Conservation (phyloP, 2,329 filamentous ascomycete species). For the Pestalotiopsis sp. region DNA sequence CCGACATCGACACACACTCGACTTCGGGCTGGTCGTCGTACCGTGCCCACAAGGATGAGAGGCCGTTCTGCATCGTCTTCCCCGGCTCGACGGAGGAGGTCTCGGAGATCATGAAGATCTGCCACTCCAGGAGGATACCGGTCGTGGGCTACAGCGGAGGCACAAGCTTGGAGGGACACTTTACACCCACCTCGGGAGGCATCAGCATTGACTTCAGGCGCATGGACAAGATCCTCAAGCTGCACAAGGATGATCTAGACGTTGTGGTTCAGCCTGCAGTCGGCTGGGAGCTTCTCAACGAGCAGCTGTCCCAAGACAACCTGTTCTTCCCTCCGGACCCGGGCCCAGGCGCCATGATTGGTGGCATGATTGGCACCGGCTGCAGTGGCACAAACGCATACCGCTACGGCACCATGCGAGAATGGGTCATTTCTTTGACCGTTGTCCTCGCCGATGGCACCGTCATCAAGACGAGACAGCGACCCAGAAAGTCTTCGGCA, state of each 20-base stretch:
- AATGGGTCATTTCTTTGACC: conserved; percentile 82
- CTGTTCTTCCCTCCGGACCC: conserved; percentile 87
- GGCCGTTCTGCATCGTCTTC: conserved; percentile 70
- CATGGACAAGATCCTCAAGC: conserved; percentile 71
- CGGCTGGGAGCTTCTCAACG: conserved; percentile 79
- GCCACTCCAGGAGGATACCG: conserved; percentile 69
- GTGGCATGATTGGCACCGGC: conserved; percentile 74
- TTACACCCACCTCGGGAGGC: conserved; percentile 71
- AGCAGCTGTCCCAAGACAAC: conserved; percentile 65
- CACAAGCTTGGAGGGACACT: conserved; percentile 79
- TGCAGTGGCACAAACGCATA: conserved; percentile 78
- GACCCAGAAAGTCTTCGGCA: conserved; percentile 76
- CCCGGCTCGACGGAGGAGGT: conserved; percentile 76
- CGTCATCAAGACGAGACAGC: conserved; percentile 76
- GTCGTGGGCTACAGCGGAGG: conserved; percentile 77
- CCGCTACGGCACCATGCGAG: conserved; percentile 84
- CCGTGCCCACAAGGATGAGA: conserved; percentile 47
- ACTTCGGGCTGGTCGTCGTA: conserved; percentile 68
- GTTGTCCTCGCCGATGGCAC: conserved; percentile 84
- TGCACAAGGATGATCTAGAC: conserved; percentile 71
- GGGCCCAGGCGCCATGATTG: conserved; percentile 82
- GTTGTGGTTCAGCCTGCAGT: conserved; percentile 73
- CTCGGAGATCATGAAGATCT: conserved; percentile 74
- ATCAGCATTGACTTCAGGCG: conserved; percentile 76
- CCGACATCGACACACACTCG: conserved; percentile 59